A percentile compares a stretch with the other conserved stretches of the same genome.
phyloP scores from a whole-genome alignment of 352 stramenopile species.

The Phytopythium ostracodes region DNA sequence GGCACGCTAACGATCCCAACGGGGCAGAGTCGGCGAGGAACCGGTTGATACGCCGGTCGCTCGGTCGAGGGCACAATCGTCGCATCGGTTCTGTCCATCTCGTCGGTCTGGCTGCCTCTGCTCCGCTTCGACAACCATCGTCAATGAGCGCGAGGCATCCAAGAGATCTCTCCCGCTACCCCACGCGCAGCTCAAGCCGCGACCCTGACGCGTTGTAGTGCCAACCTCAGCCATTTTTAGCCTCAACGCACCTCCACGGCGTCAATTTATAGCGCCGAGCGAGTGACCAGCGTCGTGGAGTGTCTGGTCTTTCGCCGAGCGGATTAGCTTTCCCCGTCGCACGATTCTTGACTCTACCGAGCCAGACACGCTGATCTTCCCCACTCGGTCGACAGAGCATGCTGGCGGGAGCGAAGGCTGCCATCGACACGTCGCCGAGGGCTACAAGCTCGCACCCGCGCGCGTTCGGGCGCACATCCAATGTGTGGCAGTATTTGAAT shows the following conservation, averaged over 20 bases:
- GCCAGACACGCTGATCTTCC: neutral
- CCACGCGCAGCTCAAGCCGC: neutral
- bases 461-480: conserved; percentile 61
- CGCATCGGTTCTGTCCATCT: no score
- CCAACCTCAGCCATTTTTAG: neutral
- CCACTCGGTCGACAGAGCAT: neutral
- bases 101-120: no score
- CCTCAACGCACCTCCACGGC: neutral
- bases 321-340: neutral
- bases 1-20: no score
- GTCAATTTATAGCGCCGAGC: conserved; percentile 2
- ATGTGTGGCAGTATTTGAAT: conserved; percentile 72
- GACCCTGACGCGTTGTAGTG: neutral
- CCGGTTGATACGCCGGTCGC: no score
- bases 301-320: no score
- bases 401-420: conserved; percentile 8
- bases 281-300: neutral
- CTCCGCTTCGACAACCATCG: neutral
- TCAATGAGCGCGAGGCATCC: neutral
- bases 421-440: neutral
- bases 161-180: neutral
- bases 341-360: neutral
- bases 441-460: conserved; percentile 23
- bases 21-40: no score
- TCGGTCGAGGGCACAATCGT: no score